phyloP scores from a whole-genome alignment of 1,139 yeast species.

The Ogataea hybrid region DNA sequence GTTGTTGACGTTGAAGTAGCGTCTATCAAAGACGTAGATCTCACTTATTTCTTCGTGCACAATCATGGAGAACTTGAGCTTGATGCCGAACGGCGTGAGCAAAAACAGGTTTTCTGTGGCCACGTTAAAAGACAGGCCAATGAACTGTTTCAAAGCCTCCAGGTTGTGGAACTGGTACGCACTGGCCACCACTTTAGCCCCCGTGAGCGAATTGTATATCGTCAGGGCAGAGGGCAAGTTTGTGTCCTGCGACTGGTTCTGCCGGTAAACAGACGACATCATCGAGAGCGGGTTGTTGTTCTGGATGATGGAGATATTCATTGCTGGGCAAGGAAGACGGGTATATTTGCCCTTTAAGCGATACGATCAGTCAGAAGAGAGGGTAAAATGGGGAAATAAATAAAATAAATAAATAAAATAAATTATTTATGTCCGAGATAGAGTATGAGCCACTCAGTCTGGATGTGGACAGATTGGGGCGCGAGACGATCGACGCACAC shows the following conservation, averaged over 20 bases:
- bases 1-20: slow-evolving; percentile 39
- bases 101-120: slow-evolving; percentile 50
- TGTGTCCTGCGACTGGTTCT: slow-evolving; percentile 14
- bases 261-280: slow-evolving; percentile 27
- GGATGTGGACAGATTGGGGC: slow-evolving; percentile 15
- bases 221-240: slow-evolving; percentile 28
- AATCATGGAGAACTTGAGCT: slow-evolving; percentile 51
- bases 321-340: slow-evolving; percentile 1
- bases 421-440: slow-evolving; percentile 13
- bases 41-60: slow-evolving; percentile 37
- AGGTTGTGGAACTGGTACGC: slow-evolving; percentile 37
- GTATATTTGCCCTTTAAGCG: slow-evolving; percentile 9
- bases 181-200: slow-evolving; percentile 34
- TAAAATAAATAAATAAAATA: not conserved
- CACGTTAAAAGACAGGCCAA: slow-evolving; percentile 40
- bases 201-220: slow-evolving; percentile 43
- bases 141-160: slow-evolving; percentile 46
- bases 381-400: slow-evolving; percentile 7
- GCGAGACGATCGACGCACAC: slow-evolving; percentile 23
- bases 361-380: slow-evolving; percentile 9
- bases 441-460: slow-evolving; percentile 22
- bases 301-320: slow-evolving; percentile 23
- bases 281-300: slow-evolving; percentile 27
- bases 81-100: slow-evolving; percentile 65
- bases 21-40: slow-evolving; percentile 59